Evolutionary conservation across 768 basidiomycete species (phyloP), one percentile per base, ranked within the genome.

Genomic region (Leucogyrophana mollusca): DNA sequence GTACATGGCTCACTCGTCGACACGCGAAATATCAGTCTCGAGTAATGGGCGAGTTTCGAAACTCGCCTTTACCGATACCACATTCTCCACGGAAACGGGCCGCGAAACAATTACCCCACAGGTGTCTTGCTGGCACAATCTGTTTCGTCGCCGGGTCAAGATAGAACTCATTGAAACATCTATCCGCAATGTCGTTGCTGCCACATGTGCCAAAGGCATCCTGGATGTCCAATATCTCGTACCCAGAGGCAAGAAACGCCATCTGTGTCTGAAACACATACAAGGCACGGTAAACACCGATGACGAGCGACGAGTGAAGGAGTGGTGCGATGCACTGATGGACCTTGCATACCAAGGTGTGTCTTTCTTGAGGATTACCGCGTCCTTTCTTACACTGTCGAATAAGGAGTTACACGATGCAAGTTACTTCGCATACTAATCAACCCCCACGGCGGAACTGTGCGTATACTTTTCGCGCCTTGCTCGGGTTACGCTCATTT

Each of bases 371-470:
- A 70, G 66, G 55, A 7, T 13, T 11, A 4, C 33, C 11, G 43
- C 14, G 46, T 47, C 38, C 43, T 40, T 41, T 9, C 30, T 50
- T 36, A 24, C 25, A 25, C 23, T 45, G 23, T 27, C 22, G 13
- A 30, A 38, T 58, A 16, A 74, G 87, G 78, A 34, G 62, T 78
- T n/a, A 76, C 76, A 54, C 80, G 74, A 17, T 61, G 70, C 40
- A 74, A 83, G 37, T 67, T 71, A 16, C 58, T 94, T 23, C 80
- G 82, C 51, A 75, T 93, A 7, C 59, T 94, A 34, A 73, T 94
- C 32, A 94, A 94, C 61, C 92, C 92, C 8, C 66, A 75, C 45
- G 83, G 91, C 41, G 92, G 92, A n/a, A 74, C 72, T 17, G 90
- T 90, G 59, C 27, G 27, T 23, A 83, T 71, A 1, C 30, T 17